Base-by-base conservation (phyloP, 768 basidiomycete species). In the Pisolithus tinctorius region DNA sequence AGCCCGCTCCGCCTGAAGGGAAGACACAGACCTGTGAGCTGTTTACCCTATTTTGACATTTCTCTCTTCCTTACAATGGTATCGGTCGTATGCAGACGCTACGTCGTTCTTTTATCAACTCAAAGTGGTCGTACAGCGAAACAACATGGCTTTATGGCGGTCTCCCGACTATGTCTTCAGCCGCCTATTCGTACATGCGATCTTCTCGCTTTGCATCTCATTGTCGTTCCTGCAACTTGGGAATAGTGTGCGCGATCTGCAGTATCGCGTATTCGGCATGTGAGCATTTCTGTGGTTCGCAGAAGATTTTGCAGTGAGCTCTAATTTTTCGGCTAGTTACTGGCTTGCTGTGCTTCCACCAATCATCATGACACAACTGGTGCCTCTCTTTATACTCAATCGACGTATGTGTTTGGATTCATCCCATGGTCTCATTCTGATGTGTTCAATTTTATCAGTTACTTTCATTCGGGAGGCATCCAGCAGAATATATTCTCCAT, bases 81-180 rank as follows among this genome's bases (percentile, higher is more conserved):
- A 13, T 46, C 7, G n/a, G 42, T 16, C 25, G 3, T 47, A 5
- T 43, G n/a, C 23, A 86, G 83, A 88, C 63, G 86, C 91, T 1
- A 89, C 88, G 0, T 74, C 85, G 0, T 85, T 90, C 71, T 65
- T 75, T 47, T 84, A 83, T 63, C 92, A 95, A 65, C 72, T 93
- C 55, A 74, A 74, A 55, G 73, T 75, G 13, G 88, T 93, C 52
- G 74, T 82, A 16, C 57, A 71, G 20, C 76, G 91, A 39, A 86
- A 88, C 62, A 82, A 82, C 59, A 59, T 73, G 6, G 82, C 88
- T 2, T 71, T 93, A 11, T 93, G 88, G 86, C 75, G 92, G 49
- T 87, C 84, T 8, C 87, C 90, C 3, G 83, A 91, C 56, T 94
- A 93, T 63, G 81, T 89, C 46, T 93, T 84, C 72, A 89, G 82